Evolutionary conservation across 768 basidiomycete genomes (phyloP), one percentile per base, ranked within the genome.

Genomic region (Jaapia argillacea): DNA sequence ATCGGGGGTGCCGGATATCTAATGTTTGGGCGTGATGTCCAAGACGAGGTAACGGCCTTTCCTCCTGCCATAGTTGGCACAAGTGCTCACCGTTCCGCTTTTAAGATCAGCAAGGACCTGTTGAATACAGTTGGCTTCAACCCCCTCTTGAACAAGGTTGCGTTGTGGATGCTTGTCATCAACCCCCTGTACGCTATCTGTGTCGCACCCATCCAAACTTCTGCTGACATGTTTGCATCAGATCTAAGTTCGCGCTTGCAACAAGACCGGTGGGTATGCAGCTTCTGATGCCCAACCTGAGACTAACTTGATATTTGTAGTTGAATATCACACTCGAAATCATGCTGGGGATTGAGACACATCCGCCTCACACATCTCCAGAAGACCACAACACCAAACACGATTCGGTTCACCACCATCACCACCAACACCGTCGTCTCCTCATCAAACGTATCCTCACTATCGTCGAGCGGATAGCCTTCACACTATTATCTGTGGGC

Each of bases 181-280:
- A 77, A 72, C 45, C 83, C 84, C 25, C 50, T 87, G 79, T 69
- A 20, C 37, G 7, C 20, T 33, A 26, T 22, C 38, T 27, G 22
- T 35, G 22, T 33, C 18, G 26, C 36, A 6, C 18, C 22, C 6
- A 24, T 45, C 37, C 26, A 45, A 40, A 25, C 53, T 56, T 40
- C 52, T 60, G 12, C 39, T 36, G 42, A 41, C 1, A 10, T 33
- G 26, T n/a, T n/a, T n/a, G n/a, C n/a, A n/a, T 18, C 49, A 87
- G 85, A 50, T 80, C 90, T 1, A 97, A 98, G 60, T 96, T 87
- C 57, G 86, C 89, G 6, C 66, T 98, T 36, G 77, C 79, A 36
- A 83, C 81, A 1, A 71, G 88, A 56, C 92, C 88, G 13, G 85
- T 85, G 54, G 46, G 84, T 62, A 39, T 36, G 23, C 22, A 18